These are phyloP conservation scores for Discostella stelligera DNA, from an alignment of 352 stramenopile species.

Conservation along the genomic window DNA sequence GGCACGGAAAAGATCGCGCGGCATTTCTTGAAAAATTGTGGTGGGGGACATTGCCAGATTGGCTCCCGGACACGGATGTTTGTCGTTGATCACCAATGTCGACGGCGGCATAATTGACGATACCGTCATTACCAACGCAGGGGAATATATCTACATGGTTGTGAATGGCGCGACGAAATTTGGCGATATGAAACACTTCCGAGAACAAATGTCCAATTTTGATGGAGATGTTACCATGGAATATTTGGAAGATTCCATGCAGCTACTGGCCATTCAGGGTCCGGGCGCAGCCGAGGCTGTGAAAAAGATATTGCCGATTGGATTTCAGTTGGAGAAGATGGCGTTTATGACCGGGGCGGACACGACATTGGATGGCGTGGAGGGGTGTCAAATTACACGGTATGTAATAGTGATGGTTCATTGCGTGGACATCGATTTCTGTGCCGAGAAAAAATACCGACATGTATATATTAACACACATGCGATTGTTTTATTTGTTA, in stretches of 20 bases:
- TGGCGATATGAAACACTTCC: slow-evolving; percentile 92
- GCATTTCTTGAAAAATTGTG: slow-evolving; percentile 95
- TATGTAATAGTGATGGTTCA: no score
- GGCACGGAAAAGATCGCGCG: slow-evolving; percentile 90
- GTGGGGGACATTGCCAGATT: slow-evolving; percentile 92
- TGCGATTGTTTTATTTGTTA: neutral
- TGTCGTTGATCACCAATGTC: slow-evolving; percentile 95
- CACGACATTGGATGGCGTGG: no score
- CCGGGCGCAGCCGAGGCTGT: slow-evolving; percentile 89
- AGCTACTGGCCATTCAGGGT: slow-evolving; percentile 94
- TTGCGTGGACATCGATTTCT: no score
- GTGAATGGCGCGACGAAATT: slow-evolving; percentile 97
- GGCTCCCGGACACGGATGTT: slow-evolving; percentile 85
- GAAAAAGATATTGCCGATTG: slow-evolving; percentile 60
- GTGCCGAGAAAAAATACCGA: no score
- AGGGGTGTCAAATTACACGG: no score
- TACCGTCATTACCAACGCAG: slow-evolving; percentile 94
- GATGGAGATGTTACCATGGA: slow-evolving; percentile 92
- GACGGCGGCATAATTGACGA: slow-evolving; percentile 96
- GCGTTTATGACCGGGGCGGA: no score
- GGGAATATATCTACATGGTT: slow-evolving; percentile 92
- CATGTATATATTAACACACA: neutral
- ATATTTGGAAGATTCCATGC: slow-evolving; percentile 89
- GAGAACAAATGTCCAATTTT: slow-evolving; percentile 85
- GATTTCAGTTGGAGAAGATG: no score